Conservation (phyloP, 441 rosid genomes). For the Adansonia rubrostipa region DNA sequence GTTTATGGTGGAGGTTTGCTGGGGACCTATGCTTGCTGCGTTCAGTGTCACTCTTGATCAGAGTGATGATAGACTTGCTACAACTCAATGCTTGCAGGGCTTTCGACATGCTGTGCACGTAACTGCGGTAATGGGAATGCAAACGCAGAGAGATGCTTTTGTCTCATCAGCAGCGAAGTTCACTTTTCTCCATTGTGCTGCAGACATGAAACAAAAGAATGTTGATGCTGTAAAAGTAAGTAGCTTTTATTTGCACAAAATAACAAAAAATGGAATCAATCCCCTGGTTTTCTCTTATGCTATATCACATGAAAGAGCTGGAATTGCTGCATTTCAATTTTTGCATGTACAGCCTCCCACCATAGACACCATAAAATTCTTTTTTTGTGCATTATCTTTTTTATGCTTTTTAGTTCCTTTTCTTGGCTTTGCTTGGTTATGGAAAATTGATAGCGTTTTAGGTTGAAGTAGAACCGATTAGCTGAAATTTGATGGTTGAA, state of each 20-base stretch:
- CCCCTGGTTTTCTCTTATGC: neutral
- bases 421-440: conserved; percentile 27
- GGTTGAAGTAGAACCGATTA: conserved; percentile 5
- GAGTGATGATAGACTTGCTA: conserved; percentile 93
- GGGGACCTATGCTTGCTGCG: conserved; percentile 99
- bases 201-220: conserved; percentile 98
- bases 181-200: conserved; percentile 93
- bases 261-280: neutral
- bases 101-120: conserved; percentile 88
- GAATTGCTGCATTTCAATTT: conserved; percentile 6
- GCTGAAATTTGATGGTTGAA: conserved; percentile 5
- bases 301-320: conserved; percentile 13
- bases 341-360: neutral
- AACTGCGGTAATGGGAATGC: conserved; percentile 97
- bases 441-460: neutral
- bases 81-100: conserved; percentile 88
- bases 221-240: conserved; percentile 96
- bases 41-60: conserved; percentile 95
- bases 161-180: conserved; percentile 97
- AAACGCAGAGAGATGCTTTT: conserved; percentile 99
- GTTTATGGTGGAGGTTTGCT: conserved; percentile 98
- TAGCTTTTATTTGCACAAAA: conserved; percentile 29
- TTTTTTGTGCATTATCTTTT: conserved; percentile 1
- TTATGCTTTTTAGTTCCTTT: conserved; percentile 15
- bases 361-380: neutral